Conservation (phyloP, 2,329 filamentous ascomycete genomes). For the Curvularia sp. region DNA sequence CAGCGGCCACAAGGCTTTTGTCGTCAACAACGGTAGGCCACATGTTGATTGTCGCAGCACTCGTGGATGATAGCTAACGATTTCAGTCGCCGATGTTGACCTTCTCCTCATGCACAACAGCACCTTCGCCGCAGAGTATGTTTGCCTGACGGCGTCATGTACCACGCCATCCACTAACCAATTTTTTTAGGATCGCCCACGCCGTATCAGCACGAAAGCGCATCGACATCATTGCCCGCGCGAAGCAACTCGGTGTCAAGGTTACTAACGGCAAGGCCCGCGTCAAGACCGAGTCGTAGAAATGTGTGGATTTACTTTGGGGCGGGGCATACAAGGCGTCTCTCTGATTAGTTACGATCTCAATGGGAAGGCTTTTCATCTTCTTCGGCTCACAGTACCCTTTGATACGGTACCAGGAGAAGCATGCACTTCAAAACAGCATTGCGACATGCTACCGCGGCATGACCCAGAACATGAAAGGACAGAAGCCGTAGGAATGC, state of each 20-base stretch:
- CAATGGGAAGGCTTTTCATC: constrained; percentile 47
- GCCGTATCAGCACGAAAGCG: constrained; percentile 98
- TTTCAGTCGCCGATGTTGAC: constrained; percentile 79
- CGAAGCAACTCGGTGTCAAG: constrained; percentile 99
- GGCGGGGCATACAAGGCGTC: constrained; percentile 50
- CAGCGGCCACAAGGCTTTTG: constrained; percentile 99
- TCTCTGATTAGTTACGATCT: constrained; percentile 50
- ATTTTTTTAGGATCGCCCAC: constrained; percentile 81
- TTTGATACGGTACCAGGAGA: constrained; percentile 29
- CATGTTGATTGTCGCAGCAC: neutral
- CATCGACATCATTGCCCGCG: constrained; percentile 95
- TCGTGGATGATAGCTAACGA: constrained; percentile 30
- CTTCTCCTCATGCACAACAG: constrained; percentile 99
- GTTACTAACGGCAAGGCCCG: constrained; percentile 99
- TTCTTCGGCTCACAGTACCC: constrained; percentile 34
- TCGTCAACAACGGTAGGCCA: constrained; percentile 81
- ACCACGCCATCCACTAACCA: constrained; percentile 19
- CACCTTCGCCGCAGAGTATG: constrained; percentile 98
- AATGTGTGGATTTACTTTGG: constrained; percentile 37
- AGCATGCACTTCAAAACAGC: constrained; percentile 43
- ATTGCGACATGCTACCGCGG: constrained; percentile 34
- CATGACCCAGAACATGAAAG: constrained; percentile 28
- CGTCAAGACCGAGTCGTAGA: constrained; percentile 88
- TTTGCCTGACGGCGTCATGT: neutral
- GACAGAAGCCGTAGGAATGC: constrained; percentile 35